Evolutionary conservation across 2,329 filamentous ascomycete genomes (phyloP), one percentile per base, ranked within the genome.

Genomic region (Cercospora brassicicola): DNA sequence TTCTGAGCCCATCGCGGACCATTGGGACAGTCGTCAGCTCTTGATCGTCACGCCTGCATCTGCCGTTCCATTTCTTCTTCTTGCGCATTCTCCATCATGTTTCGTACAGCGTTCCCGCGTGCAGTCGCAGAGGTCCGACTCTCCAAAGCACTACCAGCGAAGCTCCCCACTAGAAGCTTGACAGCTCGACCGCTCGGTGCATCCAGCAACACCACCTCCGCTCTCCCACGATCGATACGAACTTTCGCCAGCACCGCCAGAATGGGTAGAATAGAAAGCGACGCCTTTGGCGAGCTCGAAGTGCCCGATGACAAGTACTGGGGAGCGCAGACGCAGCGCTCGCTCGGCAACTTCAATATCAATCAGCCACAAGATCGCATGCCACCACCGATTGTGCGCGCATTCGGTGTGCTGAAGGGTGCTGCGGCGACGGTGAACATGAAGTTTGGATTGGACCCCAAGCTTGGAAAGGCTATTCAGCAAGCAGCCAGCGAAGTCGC

Each of bases 321-420:
- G 94, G 95, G 95, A 79, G 94, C 94, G 69, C 94, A 97, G 87
- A 97, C 94, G 64, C 91, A 97, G 87, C 90, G 94, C 74, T 98
- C 94, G 62, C 88, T 98, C 80, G 90, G 91, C 82, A 99, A 99
- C 86, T 99, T 99, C 87, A 91, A 91, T 82, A 98, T 99, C 89
- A 98, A 98, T 84, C 95, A 98, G 86, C 95, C 95, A 69, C 93
- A 97, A 83, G 95, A 99, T 81, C 93, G 95, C 80, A 98, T 98
- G 94, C 95, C 95, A 59, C 90, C 93, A 73, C 91, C 94, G 56
- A 91, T 99, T 75, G 86, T 98, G 78, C 90, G 89, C 82, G 95
- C 95, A 6, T 97, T 99, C 80, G 95, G 95, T 79, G 96, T 98
- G 77, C 87, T 99, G 73, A 99, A 99, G 88, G 94, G 94, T 73